Evolutionary conservation across 2,329 filamentous ascomycete species (phyloP).

Genomic region (Ceratocystis eucalypticola): DNA sequence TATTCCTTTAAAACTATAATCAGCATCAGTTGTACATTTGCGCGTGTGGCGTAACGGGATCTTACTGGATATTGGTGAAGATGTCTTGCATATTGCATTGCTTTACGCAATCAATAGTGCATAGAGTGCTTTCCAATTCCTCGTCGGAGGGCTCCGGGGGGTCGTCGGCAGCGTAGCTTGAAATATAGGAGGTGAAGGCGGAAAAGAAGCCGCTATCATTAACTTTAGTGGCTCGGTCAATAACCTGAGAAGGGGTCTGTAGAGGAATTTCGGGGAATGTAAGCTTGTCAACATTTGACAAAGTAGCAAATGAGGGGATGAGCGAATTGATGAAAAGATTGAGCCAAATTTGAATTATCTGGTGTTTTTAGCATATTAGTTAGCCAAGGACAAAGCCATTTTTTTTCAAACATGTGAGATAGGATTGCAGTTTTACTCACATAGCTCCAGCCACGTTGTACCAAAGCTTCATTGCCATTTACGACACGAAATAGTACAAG

Average conservation of each 20-base stretch:
- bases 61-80: constrained; percentile 64
- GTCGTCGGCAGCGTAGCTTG: constrained; percentile 96
- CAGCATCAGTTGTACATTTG: not conserved
- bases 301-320: constrained; percentile 65
- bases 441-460: constrained; percentile 65
- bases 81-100: constrained; percentile 75
- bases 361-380: constrained; percentile 28
- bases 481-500: constrained; percentile 92
- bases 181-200: constrained; percentile 89
- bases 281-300: constrained; percentile 24
- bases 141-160: constrained; percentile 95
- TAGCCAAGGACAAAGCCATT: not conserved
- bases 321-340: constrained; percentile 95
- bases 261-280: constrained; percentile 66
- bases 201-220: constrained; percentile 80
- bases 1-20: constrained; percentile 32
- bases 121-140: constrained; percentile 88
- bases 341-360: constrained; percentile 83
- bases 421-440: constrained; percentile 37
- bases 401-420: not conserved
- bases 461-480: constrained; percentile 65
- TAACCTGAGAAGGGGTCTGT: constrained; percentile 80
- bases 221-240: constrained; percentile 69
- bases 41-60: constrained; percentile 25
- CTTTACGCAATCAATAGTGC: constrained; percentile 85